Evolutionary conservation across 2,329 filamentous ascomycete genomes (phyloP).

Genomic region (Epichloe gansuensis): DNA sequence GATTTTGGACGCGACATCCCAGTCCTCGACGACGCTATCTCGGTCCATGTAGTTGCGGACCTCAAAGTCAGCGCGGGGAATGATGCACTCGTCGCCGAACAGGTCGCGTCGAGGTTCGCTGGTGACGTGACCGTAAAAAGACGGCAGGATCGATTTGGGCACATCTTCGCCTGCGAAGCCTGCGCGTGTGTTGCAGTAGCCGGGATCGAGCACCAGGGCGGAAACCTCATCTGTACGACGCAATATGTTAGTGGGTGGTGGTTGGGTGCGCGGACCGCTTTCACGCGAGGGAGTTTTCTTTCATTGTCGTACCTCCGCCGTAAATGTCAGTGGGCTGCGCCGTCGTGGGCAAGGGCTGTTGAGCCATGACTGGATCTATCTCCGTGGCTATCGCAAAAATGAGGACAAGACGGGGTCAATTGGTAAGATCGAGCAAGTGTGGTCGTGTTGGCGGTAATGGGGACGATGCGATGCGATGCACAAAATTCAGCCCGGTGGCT

Average conservation of each 20-base stretch:
- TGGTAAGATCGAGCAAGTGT: background rate
- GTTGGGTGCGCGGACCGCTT: background rate
- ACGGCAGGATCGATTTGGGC: conserved; percentile 84
- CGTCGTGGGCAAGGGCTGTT: conserved; percentile 42
- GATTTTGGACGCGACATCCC: conserved; percentile 77
- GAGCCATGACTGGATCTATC: conserved; percentile 31
- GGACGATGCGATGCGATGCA: background rate
- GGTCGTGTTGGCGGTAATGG: conserved; percentile 7
- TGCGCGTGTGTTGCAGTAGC: conserved; percentile 80
- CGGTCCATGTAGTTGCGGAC: conserved; percentile 84
- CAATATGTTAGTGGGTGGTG: conserved; percentile 4
- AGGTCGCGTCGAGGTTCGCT: conserved; percentile 39
- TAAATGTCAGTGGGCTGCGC: conserved; percentile 50
- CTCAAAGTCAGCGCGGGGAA: conserved; percentile 62
- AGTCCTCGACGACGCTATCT: conserved; percentile 88
- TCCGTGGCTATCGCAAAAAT: conserved; percentile 2
- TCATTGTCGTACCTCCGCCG: conserved; percentile 39
- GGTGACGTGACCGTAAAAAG: conserved; percentile 62
- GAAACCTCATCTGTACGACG: conserved; percentile 72
- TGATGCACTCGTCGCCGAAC: conserved; percentile 85
- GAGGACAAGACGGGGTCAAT: background rate
- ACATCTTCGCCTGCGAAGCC: conserved; percentile 97
- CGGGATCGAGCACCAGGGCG: conserved; percentile 89
- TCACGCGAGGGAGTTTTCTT: background rate
- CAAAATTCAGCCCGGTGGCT: too few relatives aligned